phyloP scores from a whole-genome alignment of 1,284 basidiomycete genomes.

The Takashimella tepidaria region DNA sequence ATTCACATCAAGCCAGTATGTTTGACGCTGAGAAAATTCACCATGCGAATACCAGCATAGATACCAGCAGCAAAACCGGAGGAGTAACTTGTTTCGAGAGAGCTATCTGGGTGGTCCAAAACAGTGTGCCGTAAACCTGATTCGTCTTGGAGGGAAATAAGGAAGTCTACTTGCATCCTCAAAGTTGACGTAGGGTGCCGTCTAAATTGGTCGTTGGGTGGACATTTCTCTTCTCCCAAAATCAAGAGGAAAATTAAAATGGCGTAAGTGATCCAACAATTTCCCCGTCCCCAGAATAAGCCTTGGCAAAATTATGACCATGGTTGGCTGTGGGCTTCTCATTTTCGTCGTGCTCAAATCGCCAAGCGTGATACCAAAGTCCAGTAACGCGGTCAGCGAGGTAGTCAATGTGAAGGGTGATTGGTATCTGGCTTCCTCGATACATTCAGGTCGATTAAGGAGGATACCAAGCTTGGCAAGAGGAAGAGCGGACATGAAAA shows the following conservation, averaged over 20 bases:
- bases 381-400: slow-evolving; percentile 37
- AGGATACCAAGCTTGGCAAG: slow-evolving; percentile 60
- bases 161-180: slow-evolving; percentile 53
- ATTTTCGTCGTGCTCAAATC: slow-evolving; percentile 17
- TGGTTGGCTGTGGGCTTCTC: slow-evolving; percentile 32
- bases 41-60: neutral
- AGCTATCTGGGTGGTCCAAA: slow-evolving; percentile 54
- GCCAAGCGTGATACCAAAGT: slow-evolving; percentile 50
- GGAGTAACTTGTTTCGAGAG: slow-evolving; percentile 56
- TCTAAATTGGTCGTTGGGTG: slow-evolving; percentile 47
- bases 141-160: slow-evolving; percentile 52
- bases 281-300: slow-evolving; percentile 58
- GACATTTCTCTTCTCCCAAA: neutral
- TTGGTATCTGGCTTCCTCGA: slow-evolving; percentile 60
- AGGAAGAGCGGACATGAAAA: slow-evolving; percentile 57
- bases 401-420: slow-evolving; percentile 52
- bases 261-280: slow-evolving; percentile 50
- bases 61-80: slow-evolving; percentile 59
- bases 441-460: slow-evolving; percentile 54
- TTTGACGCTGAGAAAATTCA: neutral
- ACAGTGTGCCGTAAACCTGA: slow-evolving; percentile 59
- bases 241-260: slow-evolving; percentile 9
- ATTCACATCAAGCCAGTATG: neutral
- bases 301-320: slow-evolving; percentile 48
- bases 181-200: slow-evolving; percentile 52